These are phyloP conservation scores for Porphyrellus cyaneotinctus DNA, from an alignment of 768 basidiomycete species.

Conservation along the genomic window DNA sequence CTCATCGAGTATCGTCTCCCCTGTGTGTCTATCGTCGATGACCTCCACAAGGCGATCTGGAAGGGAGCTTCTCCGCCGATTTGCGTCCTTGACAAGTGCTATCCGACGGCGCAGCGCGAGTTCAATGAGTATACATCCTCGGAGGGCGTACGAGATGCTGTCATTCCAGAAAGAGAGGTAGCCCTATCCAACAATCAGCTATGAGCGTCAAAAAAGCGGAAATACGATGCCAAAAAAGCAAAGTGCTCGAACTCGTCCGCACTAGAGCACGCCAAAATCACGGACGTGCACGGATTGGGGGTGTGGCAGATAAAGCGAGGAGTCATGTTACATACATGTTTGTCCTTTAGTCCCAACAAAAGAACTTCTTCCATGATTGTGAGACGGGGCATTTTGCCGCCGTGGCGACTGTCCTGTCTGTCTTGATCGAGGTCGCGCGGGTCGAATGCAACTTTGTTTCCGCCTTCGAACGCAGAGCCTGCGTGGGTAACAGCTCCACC, in stretches of 20 bases:
- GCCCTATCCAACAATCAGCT: constrained; percentile 44
- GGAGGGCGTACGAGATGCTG: constrained; percentile 97
- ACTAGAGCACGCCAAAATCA: constrained; percentile 12
- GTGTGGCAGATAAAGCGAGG: background rate
- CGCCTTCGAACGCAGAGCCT: constrained; percentile 80
- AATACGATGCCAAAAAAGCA: constrained; percentile 20
- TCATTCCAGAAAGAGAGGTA: constrained; percentile 99
- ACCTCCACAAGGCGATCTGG: constrained; percentile 87
- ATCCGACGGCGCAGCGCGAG: constrained; percentile 93
- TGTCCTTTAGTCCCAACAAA: constrained; percentile 91
- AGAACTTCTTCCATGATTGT: constrained; percentile 98
- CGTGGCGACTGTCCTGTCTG: constrained; percentile 56
- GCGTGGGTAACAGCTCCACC: constrained; percentile 50
- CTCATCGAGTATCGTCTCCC: constrained; percentile 95
- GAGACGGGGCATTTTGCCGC: constrained; percentile 75
- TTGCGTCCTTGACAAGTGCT: constrained; percentile 82
- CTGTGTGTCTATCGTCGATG: constrained; percentile 87
- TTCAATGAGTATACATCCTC: constrained; percentile 98
- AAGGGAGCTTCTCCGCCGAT: constrained; percentile 64
- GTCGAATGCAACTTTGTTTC: constrained; percentile 89
- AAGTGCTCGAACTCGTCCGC: constrained; percentile 2
- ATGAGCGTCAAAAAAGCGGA: background rate
- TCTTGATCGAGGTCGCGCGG: constrained; percentile 82
- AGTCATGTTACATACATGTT: constrained; percentile 60
- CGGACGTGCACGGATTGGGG: constrained; percentile 5